Base-by-base conservation (phyloP, 345 rosid genomes). In the Eucalyptus albens region DNA sequence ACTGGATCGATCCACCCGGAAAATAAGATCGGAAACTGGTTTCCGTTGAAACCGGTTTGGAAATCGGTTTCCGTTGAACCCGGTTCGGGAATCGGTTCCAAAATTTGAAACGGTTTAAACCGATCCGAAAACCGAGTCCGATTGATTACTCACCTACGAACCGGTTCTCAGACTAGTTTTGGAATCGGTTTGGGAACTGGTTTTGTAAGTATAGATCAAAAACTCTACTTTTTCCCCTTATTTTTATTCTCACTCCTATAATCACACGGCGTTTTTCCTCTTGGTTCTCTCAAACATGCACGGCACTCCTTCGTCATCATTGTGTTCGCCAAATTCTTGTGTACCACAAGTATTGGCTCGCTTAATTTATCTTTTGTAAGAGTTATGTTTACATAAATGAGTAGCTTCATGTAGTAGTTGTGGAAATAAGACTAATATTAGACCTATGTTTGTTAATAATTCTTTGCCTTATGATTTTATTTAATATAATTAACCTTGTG, bases 101-200 rank as follows among this genome's bases (percentile, higher is more conserved):
- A 50, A 50, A 50, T 50, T 50, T 0, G 0, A 50, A 50, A 0
- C 1, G 17, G 1, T 50, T 50, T 50, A 15, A 50, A 50, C 1
- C 17, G 0, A 50, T 50, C 7, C 1, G 7, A 0, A 0, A 50
- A 50, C 0, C 1, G 17, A 0, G 51, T 50, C 51, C 17, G 1
- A 50, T 50, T 50, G 51, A 50, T 50, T 50, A 15, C 51, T 15
- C 1, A 50, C 7, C 51, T 50, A 50, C 0, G 17, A 0, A 50
- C 3, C 3, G 7, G 0, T 50, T 50, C 6, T 50, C 17, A 1
- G 0, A 50, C 7, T 0, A 50, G 7, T 50, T 50, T 0, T 50
- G 17, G 51, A 50, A 50, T 50, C 1, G 2, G 51, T 15, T 50
- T 50, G 0, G 17, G 51, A 50, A 50, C 15, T 1, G 2, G 51